A percentile compares a stretch with the other conserved stretches of the same genome.
phyloP scores from a whole-genome alignment of 768 basidiomycete species.

The Rhizopogon sp. region DNA sequence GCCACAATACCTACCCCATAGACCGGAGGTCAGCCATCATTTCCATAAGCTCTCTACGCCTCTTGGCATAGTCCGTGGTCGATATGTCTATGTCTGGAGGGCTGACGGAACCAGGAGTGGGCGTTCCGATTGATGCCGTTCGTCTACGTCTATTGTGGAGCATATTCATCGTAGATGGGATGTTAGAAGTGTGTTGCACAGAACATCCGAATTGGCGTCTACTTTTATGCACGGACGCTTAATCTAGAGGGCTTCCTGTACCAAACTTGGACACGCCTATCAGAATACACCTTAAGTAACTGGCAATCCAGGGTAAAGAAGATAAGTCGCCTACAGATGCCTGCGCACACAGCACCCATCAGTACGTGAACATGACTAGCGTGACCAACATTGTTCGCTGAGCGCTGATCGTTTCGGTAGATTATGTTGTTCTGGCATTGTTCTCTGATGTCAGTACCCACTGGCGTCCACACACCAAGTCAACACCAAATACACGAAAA shows the following conservation, averaged over 20 bases:
- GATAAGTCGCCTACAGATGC: no score
- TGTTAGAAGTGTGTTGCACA: background rate
- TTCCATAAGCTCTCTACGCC: constrained; percentile 34
- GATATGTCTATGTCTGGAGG: constrained; percentile 16
- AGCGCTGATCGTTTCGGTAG: background rate
- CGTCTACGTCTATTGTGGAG: background rate
- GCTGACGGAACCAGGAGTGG: background rate
- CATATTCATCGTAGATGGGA: background rate
- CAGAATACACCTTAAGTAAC: no score
- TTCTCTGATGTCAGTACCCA: background rate
- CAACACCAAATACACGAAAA: no score
- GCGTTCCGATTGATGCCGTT: background rate
- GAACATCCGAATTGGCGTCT: background rate
- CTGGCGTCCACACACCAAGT: background rate
- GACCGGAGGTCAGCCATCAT: constrained; percentile 33
- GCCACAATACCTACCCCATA: constrained; percentile 30
- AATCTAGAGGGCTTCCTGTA: background rate
- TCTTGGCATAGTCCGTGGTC: constrained; percentile 34
- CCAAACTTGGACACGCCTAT: background rate
- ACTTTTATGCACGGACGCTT: background rate
- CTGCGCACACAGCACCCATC: no score
- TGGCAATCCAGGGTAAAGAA: no score
- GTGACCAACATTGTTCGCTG: background rate
- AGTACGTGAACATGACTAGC: no score
- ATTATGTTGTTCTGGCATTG: background rate